Percentiles rank a stretch among this genome's conserved stretches.
These are phyloP conservation scores for Naganishia friedmannii DNA, from an alignment of 768 basidiomycete genomes.

Conservation along the genomic window DNA sequence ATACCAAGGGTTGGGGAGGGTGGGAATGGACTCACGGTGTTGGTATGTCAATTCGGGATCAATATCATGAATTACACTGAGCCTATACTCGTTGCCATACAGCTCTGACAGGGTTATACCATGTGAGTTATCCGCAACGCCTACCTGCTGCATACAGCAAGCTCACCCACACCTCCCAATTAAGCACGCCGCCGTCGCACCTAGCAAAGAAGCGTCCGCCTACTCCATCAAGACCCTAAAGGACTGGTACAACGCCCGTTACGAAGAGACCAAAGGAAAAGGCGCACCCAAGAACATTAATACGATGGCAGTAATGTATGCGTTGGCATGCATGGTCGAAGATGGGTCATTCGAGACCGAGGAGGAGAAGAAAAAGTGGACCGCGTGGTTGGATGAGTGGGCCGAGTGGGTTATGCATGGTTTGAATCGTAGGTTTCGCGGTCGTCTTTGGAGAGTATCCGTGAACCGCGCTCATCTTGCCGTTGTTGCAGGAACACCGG, in stretches of 20 bases:
- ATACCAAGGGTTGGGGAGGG: constrained; percentile 63
- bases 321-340: constrained; percentile 37
- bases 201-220: constrained; percentile 6
- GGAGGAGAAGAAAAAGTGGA: constrained; percentile 35
- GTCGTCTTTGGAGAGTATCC: background rate
- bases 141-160: constrained; percentile 54
- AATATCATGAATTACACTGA: constrained; percentile 56
- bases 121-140: constrained; percentile 48
- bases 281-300: constrained; percentile 64
- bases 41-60: constrained; percentile 52
- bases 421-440: constrained; percentile 24
- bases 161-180: constrained; percentile 36
- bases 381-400: constrained; percentile 52
- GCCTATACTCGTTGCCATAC: constrained; percentile 44
- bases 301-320: constrained; percentile 59
- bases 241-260: constrained; percentile 59
- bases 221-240: constrained; percentile 54
- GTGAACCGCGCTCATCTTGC: background rate
- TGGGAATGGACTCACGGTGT: constrained; percentile 57
- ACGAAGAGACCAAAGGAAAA: constrained; percentile 50
- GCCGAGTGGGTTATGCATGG: constrained; percentile 57
- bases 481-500: constrained; percentile 28
- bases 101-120: constrained; percentile 44
- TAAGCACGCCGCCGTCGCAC: constrained; percentile 19
- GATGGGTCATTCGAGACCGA: constrained; percentile 33